These are phyloP conservation scores for Bacidia gigantensis DNA, from an alignment of 495 filamentous ascomycete species.

Conservation along the genomic window DNA sequence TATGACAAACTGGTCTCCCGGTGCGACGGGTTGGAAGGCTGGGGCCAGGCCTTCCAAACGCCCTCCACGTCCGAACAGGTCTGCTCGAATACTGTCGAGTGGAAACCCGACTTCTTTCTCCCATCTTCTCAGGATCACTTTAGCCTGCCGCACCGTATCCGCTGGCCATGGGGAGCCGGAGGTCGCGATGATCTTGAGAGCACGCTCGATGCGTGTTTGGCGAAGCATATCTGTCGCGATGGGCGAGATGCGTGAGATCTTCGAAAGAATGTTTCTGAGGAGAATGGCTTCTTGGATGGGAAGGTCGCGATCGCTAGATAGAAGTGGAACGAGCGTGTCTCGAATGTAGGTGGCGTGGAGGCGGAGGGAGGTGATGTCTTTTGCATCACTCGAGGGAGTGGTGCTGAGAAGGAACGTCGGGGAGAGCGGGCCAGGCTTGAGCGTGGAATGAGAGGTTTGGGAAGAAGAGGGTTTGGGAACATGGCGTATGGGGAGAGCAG, in stretches of 20 bases:
- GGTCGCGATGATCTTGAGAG: constrained; percentile 6
- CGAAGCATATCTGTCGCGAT: constrained; percentile 14
- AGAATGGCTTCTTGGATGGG: background rate
- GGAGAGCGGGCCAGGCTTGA: background rate
- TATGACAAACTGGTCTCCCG: background rate
- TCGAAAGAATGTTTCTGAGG: background rate
- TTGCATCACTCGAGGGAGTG: background rate
- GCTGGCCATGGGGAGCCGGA: constrained; percentile 7
- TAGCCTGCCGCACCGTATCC: constrained; percentile 8
- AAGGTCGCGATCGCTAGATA: background rate
- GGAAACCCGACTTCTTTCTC: constrained; percentile 11
- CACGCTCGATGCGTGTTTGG: constrained; percentile 16
- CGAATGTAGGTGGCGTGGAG: constrained; percentile 14
- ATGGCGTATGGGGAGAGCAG: background rate
- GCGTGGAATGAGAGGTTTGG: background rate
- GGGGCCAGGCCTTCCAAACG: constrained; percentile 11
- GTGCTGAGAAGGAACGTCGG: background rate
- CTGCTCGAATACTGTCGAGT: constrained; percentile 10
- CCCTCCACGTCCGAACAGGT: constrained; percentile 14
- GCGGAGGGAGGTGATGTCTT: constrained; percentile 1
- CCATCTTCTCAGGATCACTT: constrained; percentile 14
- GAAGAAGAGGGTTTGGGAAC: background rate
- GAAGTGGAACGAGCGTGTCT: constrained; percentile 10
- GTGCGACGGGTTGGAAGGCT: constrained; percentile 1
- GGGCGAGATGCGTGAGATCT: background rate